These are phyloP conservation scores for Omphalotus guepiniiformis DNA, from an alignment of 768 basidiomycete genomes.

Conservation along the genomic window DNA sequence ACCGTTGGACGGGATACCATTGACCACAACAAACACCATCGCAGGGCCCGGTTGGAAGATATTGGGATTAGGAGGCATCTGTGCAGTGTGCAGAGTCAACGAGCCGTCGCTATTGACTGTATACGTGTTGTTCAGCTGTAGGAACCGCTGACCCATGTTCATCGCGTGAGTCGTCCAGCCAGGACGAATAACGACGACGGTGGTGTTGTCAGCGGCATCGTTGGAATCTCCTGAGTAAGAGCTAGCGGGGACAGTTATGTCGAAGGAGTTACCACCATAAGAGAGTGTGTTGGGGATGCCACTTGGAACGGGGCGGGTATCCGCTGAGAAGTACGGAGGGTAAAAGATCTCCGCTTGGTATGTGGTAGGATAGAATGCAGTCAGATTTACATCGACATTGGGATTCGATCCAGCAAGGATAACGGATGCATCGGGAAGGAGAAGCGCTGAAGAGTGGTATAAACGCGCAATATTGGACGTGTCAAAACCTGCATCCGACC, in stretches of 20 bases:
- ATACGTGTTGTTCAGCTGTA: slow-evolving; percentile 85
- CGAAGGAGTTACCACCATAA: slow-evolving; percentile 82
- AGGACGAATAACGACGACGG: slow-evolving; percentile 71
- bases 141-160: slow-evolving; percentile 81
- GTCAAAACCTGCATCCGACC: slow-evolving; percentile 63
- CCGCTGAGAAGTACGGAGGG: slow-evolving; percentile 78
- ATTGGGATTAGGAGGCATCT: slow-evolving; percentile 80
- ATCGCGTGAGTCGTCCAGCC: slow-evolving; percentile 85
- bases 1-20: slow-evolving; percentile 82
- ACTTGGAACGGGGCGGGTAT: slow-evolving; percentile 60
- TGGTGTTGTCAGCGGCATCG: slow-evolving; percentile 67
- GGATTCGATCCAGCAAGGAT: slow-evolving; percentile 92
- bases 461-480: slow-evolving; percentile 69
- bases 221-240: slow-evolving; percentile 68
- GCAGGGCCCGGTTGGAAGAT: slow-evolving; percentile 88
- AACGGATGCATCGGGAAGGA: slow-evolving; percentile 84
- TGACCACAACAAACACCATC: slow-evolving; percentile 75
- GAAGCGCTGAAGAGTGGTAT: slow-evolving; percentile 88
- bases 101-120: slow-evolving; percentile 75
- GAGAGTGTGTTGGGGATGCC: slow-evolving; percentile 68
- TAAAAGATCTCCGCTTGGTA: slow-evolving; percentile 89
- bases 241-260: slow-evolving; percentile 63
- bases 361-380: slow-evolving; percentile 66
- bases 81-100: slow-evolving; percentile 77
- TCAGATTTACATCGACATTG: slow-evolving; percentile 72